Conservation (phyloP, 495 filamentous ascomycete genomes). For the Penicillium verhagenii region DNA sequence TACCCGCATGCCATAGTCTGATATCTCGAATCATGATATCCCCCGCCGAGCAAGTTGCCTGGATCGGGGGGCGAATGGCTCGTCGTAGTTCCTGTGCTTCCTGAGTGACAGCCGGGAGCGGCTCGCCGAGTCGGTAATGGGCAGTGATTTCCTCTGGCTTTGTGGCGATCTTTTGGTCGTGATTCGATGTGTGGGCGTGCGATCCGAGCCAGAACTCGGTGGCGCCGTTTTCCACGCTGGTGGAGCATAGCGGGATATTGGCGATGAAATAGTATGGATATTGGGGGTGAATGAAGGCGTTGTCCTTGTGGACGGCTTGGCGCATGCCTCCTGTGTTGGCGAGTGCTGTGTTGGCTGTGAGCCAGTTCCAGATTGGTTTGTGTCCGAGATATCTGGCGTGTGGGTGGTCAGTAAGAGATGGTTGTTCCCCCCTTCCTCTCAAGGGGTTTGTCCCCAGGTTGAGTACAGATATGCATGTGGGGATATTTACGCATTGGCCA, state of each 20-base stretch:
- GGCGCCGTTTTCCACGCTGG: conserved; percentile 54
- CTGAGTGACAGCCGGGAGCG: conserved; percentile 46
- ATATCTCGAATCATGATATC: conserved; percentile 55
- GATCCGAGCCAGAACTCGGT: conserved; percentile 64
- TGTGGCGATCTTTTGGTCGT: conserved; percentile 46
- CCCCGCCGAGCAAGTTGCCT: conserved; percentile 52
- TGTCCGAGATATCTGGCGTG: background rate
- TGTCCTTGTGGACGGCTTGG: conserved; percentile 47
- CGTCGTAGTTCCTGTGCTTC: conserved; percentile 37
- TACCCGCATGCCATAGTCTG: conserved; percentile 60
- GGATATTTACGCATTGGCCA: background rate
- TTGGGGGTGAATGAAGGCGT: conserved; percentile 53
- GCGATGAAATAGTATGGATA: conserved; percentile 55
- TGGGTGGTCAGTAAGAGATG: too few relatives aligned
- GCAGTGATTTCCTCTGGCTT: conserved; percentile 35
- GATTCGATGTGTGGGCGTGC: conserved; percentile 34
- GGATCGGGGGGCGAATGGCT: conserved; percentile 42
- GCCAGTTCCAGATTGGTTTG: conserved; percentile 2
- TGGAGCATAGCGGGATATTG: conserved; percentile 53
- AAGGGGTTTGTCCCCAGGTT: too few relatives aligned
- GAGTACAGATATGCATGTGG: too few relatives aligned
- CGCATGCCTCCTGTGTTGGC: background rate
- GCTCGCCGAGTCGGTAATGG: background rate
- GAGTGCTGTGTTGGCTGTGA: background rate
- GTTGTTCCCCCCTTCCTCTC: too few relatives aligned